Conservation (phyloP, 352 stramenopile genomes). For the Proteromonas lacertae region DNA sequence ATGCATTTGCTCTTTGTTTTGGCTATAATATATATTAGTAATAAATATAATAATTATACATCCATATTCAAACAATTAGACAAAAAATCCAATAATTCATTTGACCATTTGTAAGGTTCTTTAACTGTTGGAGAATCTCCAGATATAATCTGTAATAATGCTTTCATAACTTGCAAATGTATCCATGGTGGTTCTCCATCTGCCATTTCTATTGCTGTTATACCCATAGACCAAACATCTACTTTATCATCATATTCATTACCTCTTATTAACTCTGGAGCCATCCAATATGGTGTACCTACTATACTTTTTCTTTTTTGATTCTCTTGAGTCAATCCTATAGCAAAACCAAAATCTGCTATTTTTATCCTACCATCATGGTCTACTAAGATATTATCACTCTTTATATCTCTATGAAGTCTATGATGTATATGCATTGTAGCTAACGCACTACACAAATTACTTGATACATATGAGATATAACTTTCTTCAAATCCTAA, state of each 20-base stretch:
- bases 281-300: too few species aligned
- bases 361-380: slow-evolving; percentile 16
- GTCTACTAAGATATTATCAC: slow-evolving; percentile 21
- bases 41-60: too few species aligned
- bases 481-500: slow-evolving; percentile 16
- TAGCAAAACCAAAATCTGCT: slow-evolving; percentile 25
- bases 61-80: slow-evolving; percentile 31
- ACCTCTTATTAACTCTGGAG: slow-evolving; percentile 56
- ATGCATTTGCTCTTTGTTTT: too few species aligned
- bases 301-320: slow-evolving; percentile 29
- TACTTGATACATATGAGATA: slow-evolving; percentile 20
- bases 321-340: slow-evolving; percentile 15
- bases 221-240: slow-evolving; percentile 16
- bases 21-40: too few species aligned
- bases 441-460: slow-evolving; percentile 10
- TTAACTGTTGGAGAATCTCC: slow-evolving; percentile 32
- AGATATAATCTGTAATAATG: slow-evolving; percentile 24
- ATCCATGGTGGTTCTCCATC: slow-evolving; percentile 49
- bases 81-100: slow-evolving; percentile 35
- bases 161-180: slow-evolving; percentile 43
- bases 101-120: slow-evolving; percentile 25
- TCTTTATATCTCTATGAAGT: slow-evolving; percentile 27
- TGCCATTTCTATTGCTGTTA: slow-evolving; percentile 51
- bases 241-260: slow-evolving; percentile 51
- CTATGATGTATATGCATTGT: slow-evolving; percentile 21